Evolutionary conservation across 1,284 basidiomycete genomes (phyloP).

Genomic region (Uromyces viciae-fabae): DNA sequence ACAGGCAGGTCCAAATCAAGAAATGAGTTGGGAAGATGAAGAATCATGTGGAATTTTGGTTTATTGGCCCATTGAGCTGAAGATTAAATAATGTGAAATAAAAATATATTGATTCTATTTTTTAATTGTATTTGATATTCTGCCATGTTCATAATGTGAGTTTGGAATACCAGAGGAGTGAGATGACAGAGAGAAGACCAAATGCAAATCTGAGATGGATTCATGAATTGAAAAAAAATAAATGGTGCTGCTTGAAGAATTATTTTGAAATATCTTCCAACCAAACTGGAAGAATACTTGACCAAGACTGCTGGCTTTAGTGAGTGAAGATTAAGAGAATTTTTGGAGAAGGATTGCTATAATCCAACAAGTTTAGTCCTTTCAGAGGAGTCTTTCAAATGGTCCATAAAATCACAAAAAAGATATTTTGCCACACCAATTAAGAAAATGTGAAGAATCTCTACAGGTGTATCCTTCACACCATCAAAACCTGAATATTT

Average conservation of each 20-base stretch:
- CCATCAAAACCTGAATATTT: constrained; percentile 42
- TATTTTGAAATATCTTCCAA: constrained; percentile 11
- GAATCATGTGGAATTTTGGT: constrained; percentile 55
- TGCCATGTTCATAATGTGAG: background rate
- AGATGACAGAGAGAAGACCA: background rate
- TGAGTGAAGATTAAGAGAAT: background rate
- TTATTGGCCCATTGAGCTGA: constrained; percentile 57
- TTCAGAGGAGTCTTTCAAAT: constrained; percentile 45
- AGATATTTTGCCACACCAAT: constrained; percentile 49
- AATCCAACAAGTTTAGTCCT: background rate
- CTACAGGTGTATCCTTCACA: constrained; percentile 46
- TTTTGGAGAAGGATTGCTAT: background rate
- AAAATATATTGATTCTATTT: background rate
- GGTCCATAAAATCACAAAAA: constrained; percentile 37
- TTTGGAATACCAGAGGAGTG: background rate
- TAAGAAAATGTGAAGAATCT: constrained; percentile 56
- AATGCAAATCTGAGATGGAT: background rate
- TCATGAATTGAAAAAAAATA: background rate
- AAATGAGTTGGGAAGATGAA: constrained; percentile 49
- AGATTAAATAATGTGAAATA: constrained; percentile 49
- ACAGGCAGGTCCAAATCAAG: background rate
- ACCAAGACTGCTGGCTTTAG: background rate
- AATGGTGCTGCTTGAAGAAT: background rate
- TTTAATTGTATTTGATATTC: background rate
- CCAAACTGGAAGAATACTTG: background rate